Base-by-base conservation (phyloP, 495 filamentous ascomycete species). In the Rostrohypoxylon terebratum region DNA sequence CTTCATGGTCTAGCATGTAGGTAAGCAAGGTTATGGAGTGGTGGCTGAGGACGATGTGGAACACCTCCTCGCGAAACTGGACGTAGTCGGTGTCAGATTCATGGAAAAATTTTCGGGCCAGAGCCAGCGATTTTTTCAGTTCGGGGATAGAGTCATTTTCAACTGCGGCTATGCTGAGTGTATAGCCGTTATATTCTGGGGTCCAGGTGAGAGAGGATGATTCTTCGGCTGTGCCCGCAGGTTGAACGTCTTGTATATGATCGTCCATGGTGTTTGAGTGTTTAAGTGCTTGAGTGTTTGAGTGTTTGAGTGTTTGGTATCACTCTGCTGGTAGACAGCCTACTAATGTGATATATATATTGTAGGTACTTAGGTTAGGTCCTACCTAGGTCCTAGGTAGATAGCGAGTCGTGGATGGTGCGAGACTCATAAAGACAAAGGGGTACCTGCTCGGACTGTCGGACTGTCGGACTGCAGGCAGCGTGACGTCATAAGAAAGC, bases 1-100 rank as follows among this genome's bases (percentile, higher is more conserved):
- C 45, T 48, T 48, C 45, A 9, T 48, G 45, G 45, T 48, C 45
- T 23, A 48, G 45, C 45, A 48, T 48, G n/a, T 48, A 48, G n/a
- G 45, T 48, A 48, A 48, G n/a, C 20, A 48, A 48, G n/a, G n/a
- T 48, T 21, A 48, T 48, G 0, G 45, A 48, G 10, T 23, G 1
- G 6, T 48, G 34, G 34, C 34, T 3, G 34, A 38, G 34, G 34
- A 38, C 6, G 34, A 10, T 9, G 34, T 9, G 34, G 34, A 38
- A 38, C 34, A 38, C 34, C 34, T 38, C 34, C 9, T 38, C 34
- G 34, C 34, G 34, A 9, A 38, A 38, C 11, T 38, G 34, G 34
- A 38, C 34, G 34, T 38, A 38, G 34, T 38, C 34, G 34, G 2
- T 38, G 34, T 38, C 34, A 38, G 11, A 38, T 38, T 38, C 11